Base-by-base conservation (phyloP, 2,329 filamentous ascomycete genomes). In the Chaetomium sp. region DNA sequence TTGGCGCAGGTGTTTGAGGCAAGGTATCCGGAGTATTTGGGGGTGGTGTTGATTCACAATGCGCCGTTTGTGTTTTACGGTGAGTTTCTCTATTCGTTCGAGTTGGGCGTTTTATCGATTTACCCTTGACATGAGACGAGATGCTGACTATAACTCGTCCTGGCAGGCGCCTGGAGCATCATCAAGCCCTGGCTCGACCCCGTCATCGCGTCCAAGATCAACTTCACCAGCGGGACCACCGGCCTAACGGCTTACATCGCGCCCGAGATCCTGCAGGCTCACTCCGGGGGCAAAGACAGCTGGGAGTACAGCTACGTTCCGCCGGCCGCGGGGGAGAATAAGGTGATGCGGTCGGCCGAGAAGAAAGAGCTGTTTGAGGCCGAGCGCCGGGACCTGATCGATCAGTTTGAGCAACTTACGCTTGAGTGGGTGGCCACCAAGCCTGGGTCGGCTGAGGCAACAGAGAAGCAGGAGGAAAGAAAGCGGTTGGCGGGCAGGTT, bases 141-240 rank as follows among this genome's bases (percentile, higher is more conserved):
- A 27, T 46, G 19, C 14, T 19, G 36, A 14, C 10, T 33, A 45
- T n/a, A 6, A 42, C 27, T 12, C n/a, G n/a, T 5, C n/a, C 51
- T 11, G 2, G 8, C 36, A 57, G 55, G 55, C 27, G 42, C 54
- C 19, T 57, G 55, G 55, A 57, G 33, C 14, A 51, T 57, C n/a
- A 52, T 57, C 47, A 45, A 48, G 34, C 55, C 55, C 41, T 57
- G 55, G 55, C 48, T 57, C 8, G 55, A 57, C 52, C 55, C 55
- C 9, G 55, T 57, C 32, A 54, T 57, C 33, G 55, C 55, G n/a
- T 47, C 55, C 46, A 57, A 57, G 36, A 57, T 57, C 51, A 54
- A 57, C 47, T 57, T 57, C 40, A 57, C 55, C 3, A 54, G 33
- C 52, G 35, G 51, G 36, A 52, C 42, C 36, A 11, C 6, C 10